Base-by-base conservation (phyloP, 1,139 yeast genomes). In the Saccharomyces hybrid region DNA sequence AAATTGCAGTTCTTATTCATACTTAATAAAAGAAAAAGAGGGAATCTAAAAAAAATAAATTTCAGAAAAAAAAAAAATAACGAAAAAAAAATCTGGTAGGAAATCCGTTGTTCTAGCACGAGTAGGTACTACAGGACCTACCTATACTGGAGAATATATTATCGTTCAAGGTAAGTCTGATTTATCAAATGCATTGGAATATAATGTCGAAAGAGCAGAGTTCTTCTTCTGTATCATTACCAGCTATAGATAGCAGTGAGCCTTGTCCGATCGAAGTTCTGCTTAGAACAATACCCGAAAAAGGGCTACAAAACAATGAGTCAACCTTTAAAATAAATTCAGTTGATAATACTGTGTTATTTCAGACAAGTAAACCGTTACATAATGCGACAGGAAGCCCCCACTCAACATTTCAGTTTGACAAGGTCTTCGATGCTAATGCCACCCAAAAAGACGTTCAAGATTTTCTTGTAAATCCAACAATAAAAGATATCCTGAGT, bases 371-470 rank as follows among this genome's bases (percentile, higher is more conserved):
- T n/a, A 31, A 32, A 11, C 49, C 46, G 14, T 38, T 25, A 26
- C 31, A 42, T 23, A 20, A 27, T 13, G 11, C 42, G 9, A 38
- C 42, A 70, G 51, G 79, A 75, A 11, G 57, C n/a, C n/a, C 63
- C 25, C 56, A 70, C 11, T 71, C 72, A 11, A 68, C 72, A 2
- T 88, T 83, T 63, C 77, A 83, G 0, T 89, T 83, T 68, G 96
- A 89, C 67, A 71, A 81, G 44, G 84, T 88, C 0, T 87, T 87
- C 63, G 78, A 73, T 32, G 73, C 76, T 2, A 65, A 68, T 1
- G 60, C 83, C 3, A 63, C 77, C 1, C 96, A 86, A 64, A 61
- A 65, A n/a, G 84, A 84, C 9, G 73, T 90, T 3, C 88, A 83
- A 65, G 77, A 83, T 7, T 16, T 8, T n/a, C n/a, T 26, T 11